Base-by-base conservation (phyloP, 257 asterid species). In the Cordia subcordata region DNA sequence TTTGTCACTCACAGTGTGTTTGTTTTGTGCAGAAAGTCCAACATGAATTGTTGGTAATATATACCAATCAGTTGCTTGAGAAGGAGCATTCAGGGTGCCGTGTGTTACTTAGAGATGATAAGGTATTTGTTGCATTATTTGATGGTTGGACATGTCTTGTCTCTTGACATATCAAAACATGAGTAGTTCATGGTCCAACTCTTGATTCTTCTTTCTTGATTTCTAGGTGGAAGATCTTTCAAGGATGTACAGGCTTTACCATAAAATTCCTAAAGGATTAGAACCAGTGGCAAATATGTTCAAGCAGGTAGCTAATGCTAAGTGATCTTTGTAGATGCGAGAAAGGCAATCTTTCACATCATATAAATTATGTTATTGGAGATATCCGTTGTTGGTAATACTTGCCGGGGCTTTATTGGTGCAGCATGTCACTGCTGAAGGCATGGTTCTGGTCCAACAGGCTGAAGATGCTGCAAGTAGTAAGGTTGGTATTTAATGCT, bases 61-160 rank as follows among this genome's bases (percentile, higher is more conserved):
- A 73, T 60, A 46, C 74, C 53, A 73, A 58, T 39, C 85, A 79
- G 35, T 60, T 85, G 69, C 72, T 85, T 53, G 83, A 77, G 57
- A 82, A 85, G 72, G 85, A 84, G 71, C 74, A 81, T 53, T 79
- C 94, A 53, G 94, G 94, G 53, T 72, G 80, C 49, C 77, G 72
- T 61, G 81, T 68, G 17, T 62, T 84, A 72, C 85, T 85, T 39
- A 71, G 69, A 54, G 77, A 82, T 56, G 85, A 77, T 54, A 85
- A 78, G 85, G 90, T 77, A 67, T 37, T 39, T 55, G 61, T n/a
- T 37, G 35, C 19, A 21, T 54, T 45, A 50, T 53, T 38, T 27
- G 40, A 10, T 47, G 20, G 13, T 33, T 60, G 45, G 44, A 55
- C 16, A 37, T 23, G 37, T 58, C 13, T 3, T 45, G 13, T 56